These are phyloP conservation scores for Peronospora destructor DNA, from an alignment of 352 stramenopile genomes.

Conservation along the genomic window DNA sequence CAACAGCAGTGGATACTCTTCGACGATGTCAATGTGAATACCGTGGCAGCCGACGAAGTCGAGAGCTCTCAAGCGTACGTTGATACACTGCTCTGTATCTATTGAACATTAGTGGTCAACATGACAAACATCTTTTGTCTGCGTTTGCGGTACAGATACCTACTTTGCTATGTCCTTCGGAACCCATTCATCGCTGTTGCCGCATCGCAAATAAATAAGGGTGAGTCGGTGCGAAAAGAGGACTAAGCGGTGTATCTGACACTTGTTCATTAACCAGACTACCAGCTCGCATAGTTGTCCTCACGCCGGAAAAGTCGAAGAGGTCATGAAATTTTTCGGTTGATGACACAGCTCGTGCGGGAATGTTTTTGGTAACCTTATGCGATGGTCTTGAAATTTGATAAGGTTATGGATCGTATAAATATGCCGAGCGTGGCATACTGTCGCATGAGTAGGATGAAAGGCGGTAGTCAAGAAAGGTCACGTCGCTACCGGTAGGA, in stretches of 20 bases:
- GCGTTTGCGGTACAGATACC: conserved; percentile 18
- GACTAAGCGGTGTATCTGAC: neutral
- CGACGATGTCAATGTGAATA: conserved; percentile 45
- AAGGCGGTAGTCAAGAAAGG: too few relatives aligned
- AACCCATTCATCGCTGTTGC: conserved; percentile 24
- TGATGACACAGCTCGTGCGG: too few relatives aligned
- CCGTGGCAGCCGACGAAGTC: conserved; percentile 34
- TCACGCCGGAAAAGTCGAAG: too few relatives aligned
- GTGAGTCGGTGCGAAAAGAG: neutral
- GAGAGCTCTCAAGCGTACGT: conserved; percentile 51
- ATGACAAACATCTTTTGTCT: conserved; percentile 2
- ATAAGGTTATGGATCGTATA: too few relatives aligned
- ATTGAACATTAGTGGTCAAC: neutral
- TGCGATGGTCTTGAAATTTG: too few relatives aligned
- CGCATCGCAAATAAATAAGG: conserved; percentile 4
- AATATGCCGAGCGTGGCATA: too few relatives aligned
- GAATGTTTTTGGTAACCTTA: too few relatives aligned
- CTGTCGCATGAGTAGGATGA: too few relatives aligned
- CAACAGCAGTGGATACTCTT: conserved; percentile 49
- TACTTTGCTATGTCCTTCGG: conserved; percentile 39
- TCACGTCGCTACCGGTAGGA: too few relatives aligned
- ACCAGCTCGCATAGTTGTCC: too few relatives aligned
- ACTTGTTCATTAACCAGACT: neutral
- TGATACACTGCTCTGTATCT: neutral
- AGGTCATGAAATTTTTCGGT: too few relatives aligned